These are phyloP conservation scores for Citropsis articulata DNA, from an alignment of 345 rosid genomes.

Conservation along the genomic window DNA sequence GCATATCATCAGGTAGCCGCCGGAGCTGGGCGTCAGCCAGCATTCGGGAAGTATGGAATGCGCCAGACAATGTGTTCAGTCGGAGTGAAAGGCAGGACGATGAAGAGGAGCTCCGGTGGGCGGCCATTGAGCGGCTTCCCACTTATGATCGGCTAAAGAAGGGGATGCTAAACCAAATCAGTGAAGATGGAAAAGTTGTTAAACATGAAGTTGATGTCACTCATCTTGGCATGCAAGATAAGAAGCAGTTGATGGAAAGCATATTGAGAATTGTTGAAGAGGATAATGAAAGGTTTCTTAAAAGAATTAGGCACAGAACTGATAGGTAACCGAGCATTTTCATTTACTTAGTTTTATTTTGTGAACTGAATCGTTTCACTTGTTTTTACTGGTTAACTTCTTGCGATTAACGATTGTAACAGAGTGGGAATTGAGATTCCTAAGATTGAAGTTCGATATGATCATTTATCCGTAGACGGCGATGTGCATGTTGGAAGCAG, in stretches of 20 bases:
- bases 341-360: not conserved
- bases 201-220: conserved; percentile 58
- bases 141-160: conserved; percentile 76
- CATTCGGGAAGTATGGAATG: conserved; percentile 51
- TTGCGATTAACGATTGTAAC: conserved; percentile 3
- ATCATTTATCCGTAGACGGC: conserved; percentile 64
- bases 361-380: not conserved
- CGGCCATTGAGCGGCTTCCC: conserved; percentile 87
- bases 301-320: conserved; percentile 58
- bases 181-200: conserved; percentile 48
- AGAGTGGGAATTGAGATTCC: conserved; percentile 91
- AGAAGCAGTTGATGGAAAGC: conserved; percentile 63
- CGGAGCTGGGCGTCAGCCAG: conserved; percentile 49
- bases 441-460: conserved; percentile 74
- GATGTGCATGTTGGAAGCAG: conserved; percentile 78
- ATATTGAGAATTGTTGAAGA: conserved; percentile 67
- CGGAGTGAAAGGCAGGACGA: conserved; percentile 47
- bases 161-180: conserved; percentile 59
- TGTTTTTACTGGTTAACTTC: not conserved
- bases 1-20: conserved; percentile 40
- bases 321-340: conserved; percentile 41
- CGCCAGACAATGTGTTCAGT: conserved; percentile 37
- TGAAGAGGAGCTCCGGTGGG: conserved; percentile 90
- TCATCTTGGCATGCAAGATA: conserved; percentile 52
- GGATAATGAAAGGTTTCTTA: conserved; percentile 75